These are phyloP conservation scores for Huiozyma sinensis DNA, from an alignment of 805 yeast genomes.

Conservation along the genomic window DNA sequence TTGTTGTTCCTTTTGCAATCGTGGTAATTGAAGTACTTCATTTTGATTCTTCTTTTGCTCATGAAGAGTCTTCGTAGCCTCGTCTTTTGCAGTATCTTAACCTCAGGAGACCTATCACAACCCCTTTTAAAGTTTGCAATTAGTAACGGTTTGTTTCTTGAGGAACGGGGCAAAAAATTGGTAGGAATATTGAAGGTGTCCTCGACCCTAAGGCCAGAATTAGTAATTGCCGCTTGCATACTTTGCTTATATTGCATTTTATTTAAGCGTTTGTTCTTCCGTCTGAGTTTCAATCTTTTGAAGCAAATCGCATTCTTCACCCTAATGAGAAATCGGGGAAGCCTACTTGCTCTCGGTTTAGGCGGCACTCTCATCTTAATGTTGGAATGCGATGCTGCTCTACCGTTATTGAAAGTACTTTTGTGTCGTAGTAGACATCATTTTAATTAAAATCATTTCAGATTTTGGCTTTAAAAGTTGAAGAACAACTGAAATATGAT, in stretches of 20 bases:
- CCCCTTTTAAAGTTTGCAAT: slow-evolving; percentile 24
- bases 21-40: slow-evolving; percentile 14
- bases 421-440: no score
- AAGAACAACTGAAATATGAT: no score
- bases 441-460: no score
- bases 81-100: slow-evolving; percentile 17
- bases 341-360: slow-evolving; percentile 19
- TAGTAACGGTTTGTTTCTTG: slow-evolving; percentile 20
- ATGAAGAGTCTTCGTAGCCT: slow-evolving; percentile 13
- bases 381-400: no score
- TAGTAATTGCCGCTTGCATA: slow-evolving; percentile 1
- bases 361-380: slow-evolving; percentile 29
- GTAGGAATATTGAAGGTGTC: slow-evolving; percentile 20
- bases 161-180: slow-evolving; percentile 7
- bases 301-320: slow-evolving; percentile 11
- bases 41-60: slow-evolving; percentile 19
- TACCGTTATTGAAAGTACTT: no score
- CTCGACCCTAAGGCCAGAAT: slow-evolving; percentile 14
- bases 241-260: neutral
- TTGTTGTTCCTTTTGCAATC: slow-evolving; percentile 2
- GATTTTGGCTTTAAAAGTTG: no score
- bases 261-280: slow-evolving; percentile 18
- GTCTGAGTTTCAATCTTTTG: slow-evolving; percentile 12
- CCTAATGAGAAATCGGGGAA: slow-evolving; percentile 9
- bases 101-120: slow-evolving; percentile 18